Base-by-base conservation (phyloP, 306 rosid genomes). In the Pueraria montana region DNA sequence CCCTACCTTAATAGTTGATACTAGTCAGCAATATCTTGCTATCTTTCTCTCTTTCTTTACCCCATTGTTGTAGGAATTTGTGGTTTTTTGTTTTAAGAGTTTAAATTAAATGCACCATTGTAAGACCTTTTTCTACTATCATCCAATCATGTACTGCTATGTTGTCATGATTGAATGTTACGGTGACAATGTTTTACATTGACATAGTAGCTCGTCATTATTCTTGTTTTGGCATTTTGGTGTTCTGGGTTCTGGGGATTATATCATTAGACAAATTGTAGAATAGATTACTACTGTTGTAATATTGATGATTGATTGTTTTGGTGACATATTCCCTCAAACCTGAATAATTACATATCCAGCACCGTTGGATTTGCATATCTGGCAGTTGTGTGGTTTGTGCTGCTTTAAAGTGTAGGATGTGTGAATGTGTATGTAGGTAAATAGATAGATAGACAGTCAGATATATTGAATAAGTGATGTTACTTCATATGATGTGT, bases 401-500 rank as follows among this genome's bases (percentile, higher is more conserved):
- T 20, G 36, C 40, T 66, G 2, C 26, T 71, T 63, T 79, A 48
- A 50, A 78, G 61, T 58, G 38, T 42, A 34, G 66, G 21, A 9
- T 72, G 13, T 8, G 58, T 21, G 5, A 48, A 59, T 83, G 71
- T n/a, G n/a, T 17, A 64, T 81, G 23, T 32, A 14, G 20, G 6
- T 34, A 34, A 13, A 17, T 30, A 6, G 9, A 30, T 63, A 63
- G 12, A 36, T 36, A 68, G 73, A 67, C 24, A 9, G 50, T 18
- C 8, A 42, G 36, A 12, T 42, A 69, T 42, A 43, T 43, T 82
- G 79, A 55, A 68, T 27, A 67, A 56, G 45, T 80, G 66, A 78
- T 83, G 78, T 84, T 53, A 46, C 84, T 74, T 84, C 40, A 78
- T 23, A 78, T 65, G 55, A 76, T 82, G 46, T 81, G 53, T 86